phyloP scores from a whole-genome alignment of 2,329 filamentous ascomycete genomes.

The Aspergillus fumigatiaffinis region DNA sequence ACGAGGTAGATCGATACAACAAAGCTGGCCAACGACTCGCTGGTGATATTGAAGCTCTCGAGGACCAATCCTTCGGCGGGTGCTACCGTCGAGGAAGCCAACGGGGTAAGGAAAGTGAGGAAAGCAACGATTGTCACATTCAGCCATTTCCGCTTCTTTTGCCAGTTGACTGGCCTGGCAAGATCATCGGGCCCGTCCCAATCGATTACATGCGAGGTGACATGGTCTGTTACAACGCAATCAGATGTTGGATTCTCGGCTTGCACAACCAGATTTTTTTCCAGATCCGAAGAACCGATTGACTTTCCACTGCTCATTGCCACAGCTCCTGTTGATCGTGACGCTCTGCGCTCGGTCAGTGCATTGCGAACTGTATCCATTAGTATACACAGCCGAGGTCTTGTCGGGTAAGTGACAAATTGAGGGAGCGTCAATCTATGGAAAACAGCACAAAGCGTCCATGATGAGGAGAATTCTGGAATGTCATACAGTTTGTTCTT shows the following conservation, averaged over 20 bases:
- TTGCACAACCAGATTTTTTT: neutral
- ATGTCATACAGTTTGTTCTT: neutral
- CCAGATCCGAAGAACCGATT: neutral
- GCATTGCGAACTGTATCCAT: neutral
- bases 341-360: neutral
- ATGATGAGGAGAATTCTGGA: neutral
- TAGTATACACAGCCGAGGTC: neutral
- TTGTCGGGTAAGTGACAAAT: neutral
- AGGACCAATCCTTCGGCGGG: constrained; percentile 33
- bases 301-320: neutral
- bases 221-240: neutral
- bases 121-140: neutral
- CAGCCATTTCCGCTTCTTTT: neutral
- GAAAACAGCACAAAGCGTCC: neutral
- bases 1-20: constrained; percentile 58
- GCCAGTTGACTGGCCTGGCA: neutral
- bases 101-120: neutral
- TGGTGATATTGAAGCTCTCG: constrained; percentile 39
- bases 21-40: constrained; percentile 43
- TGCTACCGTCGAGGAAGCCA: constrained; percentile 13
- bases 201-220: neutral
- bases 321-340: too few species aligned
- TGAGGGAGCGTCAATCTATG: neutral
- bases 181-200: neutral
- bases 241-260: neutral